Evolutionary conservation across 108 stramenopile species (phyloP).

Genomic region (Skeletonema costatum): DNA sequence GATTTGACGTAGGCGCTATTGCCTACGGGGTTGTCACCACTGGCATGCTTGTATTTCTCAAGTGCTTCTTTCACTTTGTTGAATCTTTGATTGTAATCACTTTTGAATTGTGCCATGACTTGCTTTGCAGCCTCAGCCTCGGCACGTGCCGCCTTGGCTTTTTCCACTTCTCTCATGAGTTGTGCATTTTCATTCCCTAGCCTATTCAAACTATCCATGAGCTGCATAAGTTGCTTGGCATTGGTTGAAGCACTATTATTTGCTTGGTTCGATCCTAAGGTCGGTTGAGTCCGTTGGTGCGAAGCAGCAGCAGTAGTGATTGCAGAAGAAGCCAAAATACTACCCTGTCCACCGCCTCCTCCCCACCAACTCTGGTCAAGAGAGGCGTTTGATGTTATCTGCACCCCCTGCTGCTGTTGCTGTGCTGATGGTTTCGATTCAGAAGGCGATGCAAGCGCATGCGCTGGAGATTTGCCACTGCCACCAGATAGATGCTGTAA

Average conservation of each 20-base stretch:
- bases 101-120: slow-evolving; percentile 75
- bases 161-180: slow-evolving; percentile 81
- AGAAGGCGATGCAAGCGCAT: slow-evolving; percentile 10
- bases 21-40: slow-evolving; percentile 51
- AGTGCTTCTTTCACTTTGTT: slow-evolving; percentile 65
- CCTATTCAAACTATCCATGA: slow-evolving; percentile 83
- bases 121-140: slow-evolving; percentile 80
- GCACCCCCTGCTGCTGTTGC: slow-evolving; percentile 22
- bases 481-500: slow-evolving; percentile 66
- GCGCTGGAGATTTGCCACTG: slow-evolving; percentile 7
- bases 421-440: slow-evolving; percentile 10
- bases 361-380: slow-evolving; percentile 91
- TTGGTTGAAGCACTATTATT: slow-evolving; percentile 41
- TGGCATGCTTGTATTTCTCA: slow-evolving; percentile 61
- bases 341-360: slow-evolving; percentile 47
- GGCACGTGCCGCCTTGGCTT: slow-evolving; percentile 68
- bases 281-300: slow-evolving; percentile 6
- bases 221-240: slow-evolving; percentile 83
- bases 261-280: not conserved
- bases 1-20: slow-evolving; percentile 45
- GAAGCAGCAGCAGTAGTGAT: slow-evolving; percentile 34
- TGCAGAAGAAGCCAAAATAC: slow-evolving; percentile 58
- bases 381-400: slow-evolving; percentile 30
- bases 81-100: slow-evolving; percentile 71
- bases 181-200: slow-evolving; percentile 87